Conservation (phyloP, 2,329 filamentous ascomycete species). For the Fusarium secorum region DNA sequence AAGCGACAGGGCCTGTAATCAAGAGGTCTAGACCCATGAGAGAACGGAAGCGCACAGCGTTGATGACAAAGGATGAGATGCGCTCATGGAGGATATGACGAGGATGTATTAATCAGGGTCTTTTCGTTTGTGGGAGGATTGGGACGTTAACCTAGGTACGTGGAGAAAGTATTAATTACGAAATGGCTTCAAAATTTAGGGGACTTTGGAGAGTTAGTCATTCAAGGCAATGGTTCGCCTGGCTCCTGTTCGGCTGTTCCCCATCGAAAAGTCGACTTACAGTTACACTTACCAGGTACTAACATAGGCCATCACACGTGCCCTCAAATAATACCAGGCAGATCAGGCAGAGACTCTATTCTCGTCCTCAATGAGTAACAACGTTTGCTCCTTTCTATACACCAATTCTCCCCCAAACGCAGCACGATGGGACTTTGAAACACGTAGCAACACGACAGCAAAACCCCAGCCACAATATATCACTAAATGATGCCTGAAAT, state of each 20-base stretch:
- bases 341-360: constrained; percentile 37
- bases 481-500: constrained; percentile 19
- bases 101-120: neutral
- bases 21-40: neutral
- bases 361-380: constrained; percentile 13
- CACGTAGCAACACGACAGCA: neutral
- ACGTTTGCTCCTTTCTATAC: neutral
- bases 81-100: neutral
- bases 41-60: neutral
- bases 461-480: constrained; percentile 1
- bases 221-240: constrained; percentile 34
- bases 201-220: constrained; percentile 34
- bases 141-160: neutral
- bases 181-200: constrained; percentile 26
- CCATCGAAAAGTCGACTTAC: neutral
- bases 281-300: constrained; percentile 16
- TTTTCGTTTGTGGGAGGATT: neutral
- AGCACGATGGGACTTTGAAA: constrained; percentile 20
- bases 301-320: constrained; percentile 17
- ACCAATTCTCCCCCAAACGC: neutral
- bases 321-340: constrained; percentile 28
- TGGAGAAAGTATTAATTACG: neutral
- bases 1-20: neutral
- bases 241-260: constrained; percentile 12
- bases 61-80: constrained; percentile 3